Conservation (phyloP, 352 stramenopile genomes). For the Phytophthora constricta region DNA sequence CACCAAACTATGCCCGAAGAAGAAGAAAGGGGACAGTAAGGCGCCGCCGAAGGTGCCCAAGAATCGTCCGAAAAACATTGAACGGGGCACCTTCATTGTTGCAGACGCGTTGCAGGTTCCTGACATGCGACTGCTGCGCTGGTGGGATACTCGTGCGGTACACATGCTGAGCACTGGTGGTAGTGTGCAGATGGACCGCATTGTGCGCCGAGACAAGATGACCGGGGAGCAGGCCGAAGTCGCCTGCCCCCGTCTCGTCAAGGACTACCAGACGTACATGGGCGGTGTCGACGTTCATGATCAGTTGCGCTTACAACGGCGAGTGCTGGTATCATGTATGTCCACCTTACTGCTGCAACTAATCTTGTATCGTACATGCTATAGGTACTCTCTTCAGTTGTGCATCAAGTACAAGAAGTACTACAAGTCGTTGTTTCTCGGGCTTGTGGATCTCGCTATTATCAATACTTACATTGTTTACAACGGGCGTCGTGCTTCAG, state of each 20-base stretch:
- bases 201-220: conserved; percentile 5
- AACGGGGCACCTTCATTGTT: conserved; percentile 3
- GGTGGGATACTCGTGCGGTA: conserved; percentile 15
- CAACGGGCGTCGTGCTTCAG: conserved; percentile 7
- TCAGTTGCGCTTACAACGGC: conserved; percentile 11
- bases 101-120: background rate
- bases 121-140: background rate
- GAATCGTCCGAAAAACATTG: conserved; percentile 4
- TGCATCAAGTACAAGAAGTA: conserved; percentile 30
- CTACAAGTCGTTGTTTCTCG: conserved; percentile 14
- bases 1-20: conserved; percentile 11
- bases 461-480: conserved; percentile 17
- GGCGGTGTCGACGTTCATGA: conserved; percentile 11
- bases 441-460: conserved; percentile 11
- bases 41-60: conserved; percentile 13
- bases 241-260: background rate
- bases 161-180: conserved; percentile 8
- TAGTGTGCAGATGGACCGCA: conserved; percentile 3
- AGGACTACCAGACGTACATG: conserved; percentile 22
- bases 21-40: conserved; percentile 12
- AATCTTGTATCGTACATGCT: conserved; percentile 9
- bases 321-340: conserved; percentile 5
- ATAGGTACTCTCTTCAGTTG: conserved; percentile 21
- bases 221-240: conserved; percentile 9
- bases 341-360: conserved; percentile 9